phyloP scores from a whole-genome alignment of 1,284 basidiomycete species.

The Irpex lacteus region DNA sequence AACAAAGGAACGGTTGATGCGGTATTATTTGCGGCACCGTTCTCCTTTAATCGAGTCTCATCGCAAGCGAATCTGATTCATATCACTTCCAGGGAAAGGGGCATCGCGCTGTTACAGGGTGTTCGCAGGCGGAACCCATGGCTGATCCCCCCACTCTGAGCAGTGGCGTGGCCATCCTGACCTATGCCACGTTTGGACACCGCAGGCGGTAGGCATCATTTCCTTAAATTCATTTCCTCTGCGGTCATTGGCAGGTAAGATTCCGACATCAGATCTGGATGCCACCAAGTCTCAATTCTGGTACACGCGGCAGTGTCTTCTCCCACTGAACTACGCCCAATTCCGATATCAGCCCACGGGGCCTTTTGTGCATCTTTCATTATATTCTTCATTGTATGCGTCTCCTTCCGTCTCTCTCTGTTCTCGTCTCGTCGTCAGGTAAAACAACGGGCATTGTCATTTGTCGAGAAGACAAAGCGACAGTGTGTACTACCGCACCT shows the following conservation, averaged over 20 bases:
- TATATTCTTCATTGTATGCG: background rate
- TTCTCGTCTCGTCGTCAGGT: background rate
- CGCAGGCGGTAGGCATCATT: conserved; percentile 11
- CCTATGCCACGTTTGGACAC: conserved; percentile 16
- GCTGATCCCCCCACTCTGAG: conserved; percentile 10
- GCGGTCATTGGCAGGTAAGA: conserved; percentile 2
- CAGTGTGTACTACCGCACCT: background rate
- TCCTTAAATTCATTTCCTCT: background rate
- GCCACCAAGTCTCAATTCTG: conserved; percentile 8
- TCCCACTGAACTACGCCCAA: background rate
- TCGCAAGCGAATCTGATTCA: background rate
- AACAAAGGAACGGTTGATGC: background rate
- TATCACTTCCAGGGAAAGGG: conserved; percentile 7
- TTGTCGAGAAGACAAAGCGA: background rate
- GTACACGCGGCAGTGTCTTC: background rate
- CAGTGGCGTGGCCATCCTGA: conserved; percentile 10
- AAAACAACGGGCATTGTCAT: background rate
- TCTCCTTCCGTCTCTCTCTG: background rate
- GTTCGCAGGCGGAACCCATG: conserved; percentile 3
- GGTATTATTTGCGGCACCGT: background rate
- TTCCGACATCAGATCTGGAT: conserved; percentile 9
- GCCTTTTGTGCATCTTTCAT: background rate
- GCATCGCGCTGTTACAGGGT: conserved; percentile 4
- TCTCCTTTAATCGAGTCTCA: background rate
- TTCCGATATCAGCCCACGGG: background rate